Evolutionary conservation across 2,329 filamentous ascomycete genomes (phyloP), one percentile per base, ranked within the genome.

Genomic region (Ceratocystis eucalypticola): DNA sequence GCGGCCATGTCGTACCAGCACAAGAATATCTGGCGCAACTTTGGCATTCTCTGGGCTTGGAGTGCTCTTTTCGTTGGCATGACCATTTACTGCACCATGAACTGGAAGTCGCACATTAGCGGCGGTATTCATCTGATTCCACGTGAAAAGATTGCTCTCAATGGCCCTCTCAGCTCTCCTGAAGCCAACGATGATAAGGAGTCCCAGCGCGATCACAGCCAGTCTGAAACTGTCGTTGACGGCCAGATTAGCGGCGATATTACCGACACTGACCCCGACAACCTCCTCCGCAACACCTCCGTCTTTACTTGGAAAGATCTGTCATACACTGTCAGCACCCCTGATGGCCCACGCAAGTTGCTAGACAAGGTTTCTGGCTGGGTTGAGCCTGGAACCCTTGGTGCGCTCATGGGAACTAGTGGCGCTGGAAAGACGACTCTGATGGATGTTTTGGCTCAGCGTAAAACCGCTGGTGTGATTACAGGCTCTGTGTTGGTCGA

Each of bases 361-460:
- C 78, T 96, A 6, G 85, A 94, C 69, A 82, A 93, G 66, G 88
- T 95, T 0, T 84, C 91, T 70, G 91, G 90, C 2, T 95, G 88
- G 84, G 88, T 92, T 66, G 89, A 90, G 74, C 88, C 89, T 0
- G 89, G 89, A 59, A 91, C 86, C 69, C 75, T 91, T 22, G 89
- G 86, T 2, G 89, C 88, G 3, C 78, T 93, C n/a, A 89, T 92
- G 88, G 87, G 89, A 71, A 84, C 88, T 1, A 88, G 86, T 10
- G 89, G 89, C 70, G 90, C 91, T 17, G 90, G 91, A 64, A 95
- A 95, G 75, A 95, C 90, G 0, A 94, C 90, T 0, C 80, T 96
- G 2, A 78, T 95, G 5, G 91, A 95, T 74, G 88, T 91, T 1
- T 80, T 96, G 41, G 91, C 90, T 4, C 88, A 88, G 68, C 84